Evolutionary conservation across 2,329 filamentous ascomycete species (phyloP).

Genomic region (Pezicula neosporulosa): DNA sequence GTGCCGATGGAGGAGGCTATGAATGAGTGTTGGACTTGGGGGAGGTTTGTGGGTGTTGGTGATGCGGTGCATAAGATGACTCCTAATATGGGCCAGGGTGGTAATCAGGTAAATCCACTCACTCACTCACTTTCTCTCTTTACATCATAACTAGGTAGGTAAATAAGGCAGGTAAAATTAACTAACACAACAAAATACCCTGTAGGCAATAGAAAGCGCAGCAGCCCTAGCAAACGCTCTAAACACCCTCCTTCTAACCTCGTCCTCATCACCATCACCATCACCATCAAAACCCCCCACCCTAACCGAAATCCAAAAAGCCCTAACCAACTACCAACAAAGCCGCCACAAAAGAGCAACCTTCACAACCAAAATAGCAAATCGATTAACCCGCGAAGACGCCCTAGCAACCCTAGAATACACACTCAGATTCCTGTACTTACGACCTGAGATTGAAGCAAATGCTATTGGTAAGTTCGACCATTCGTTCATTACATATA

Average conservation of each 20-base stretch:
- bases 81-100: constrained; percentile 27
- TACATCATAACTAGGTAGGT: too few relatives aligned
- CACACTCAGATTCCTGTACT: too few relatives aligned
- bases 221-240: constrained; percentile 25
- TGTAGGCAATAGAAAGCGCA: constrained; percentile 31
- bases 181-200: too few relatives aligned
- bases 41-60: constrained; percentile 7
- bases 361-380: too few relatives aligned
- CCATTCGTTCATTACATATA: too few relatives aligned
- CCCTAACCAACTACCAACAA: not conserved
- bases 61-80: constrained; percentile 14
- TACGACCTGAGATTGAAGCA: too few relatives aligned
- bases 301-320: not conserved
- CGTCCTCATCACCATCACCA: too few relatives aligned
- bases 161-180: too few relatives aligned
- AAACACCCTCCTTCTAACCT: not conserved
- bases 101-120: constrained; percentile 31
- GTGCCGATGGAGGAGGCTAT: constrained; percentile 7
- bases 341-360: not conserved
- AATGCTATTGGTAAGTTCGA: too few relatives aligned
- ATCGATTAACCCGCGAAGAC: too few relatives aligned
- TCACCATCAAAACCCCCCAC: not conserved
- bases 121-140: too few relatives aligned
- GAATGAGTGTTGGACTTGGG: constrained; percentile 4
- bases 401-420: too few relatives aligned